phyloP scores from a whole-genome alignment of 768 basidiomycete genomes.

The Tremella yokohamensis region DNA sequence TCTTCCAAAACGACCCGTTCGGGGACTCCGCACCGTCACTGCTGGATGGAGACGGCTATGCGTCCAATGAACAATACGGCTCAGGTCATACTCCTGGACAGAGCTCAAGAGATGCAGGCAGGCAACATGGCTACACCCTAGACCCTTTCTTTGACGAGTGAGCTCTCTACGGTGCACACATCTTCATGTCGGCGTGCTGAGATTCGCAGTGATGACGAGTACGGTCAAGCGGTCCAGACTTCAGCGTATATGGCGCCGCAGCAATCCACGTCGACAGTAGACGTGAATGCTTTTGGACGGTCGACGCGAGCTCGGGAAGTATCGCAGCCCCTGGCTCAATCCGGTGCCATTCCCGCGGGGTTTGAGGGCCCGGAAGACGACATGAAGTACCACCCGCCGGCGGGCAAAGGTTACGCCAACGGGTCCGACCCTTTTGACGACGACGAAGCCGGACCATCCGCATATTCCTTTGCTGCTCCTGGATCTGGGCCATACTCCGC shows the following conservation, averaged over 20 bases:
- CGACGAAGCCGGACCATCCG: constrained; percentile 30
- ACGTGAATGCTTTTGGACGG: constrained; percentile 27
- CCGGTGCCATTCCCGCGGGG: constrained; percentile 45
- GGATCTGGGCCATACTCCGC: constrained; percentile 30
- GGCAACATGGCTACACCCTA: constrained; percentile 39
- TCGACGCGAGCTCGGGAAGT: constrained; percentile 32
- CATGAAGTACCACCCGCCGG: constrained; percentile 22
- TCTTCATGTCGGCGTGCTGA: not conserved
- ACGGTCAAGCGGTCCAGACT: constrained; percentile 29
- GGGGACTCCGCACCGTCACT: constrained; percentile 15
- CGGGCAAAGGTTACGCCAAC: constrained; percentile 31
- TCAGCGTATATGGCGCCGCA: constrained; percentile 39
- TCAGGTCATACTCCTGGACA: constrained; percentile 8
- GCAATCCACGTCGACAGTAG: constrained; percentile 32
- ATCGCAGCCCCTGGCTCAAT: constrained; percentile 38
- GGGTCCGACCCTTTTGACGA: constrained; percentile 40
- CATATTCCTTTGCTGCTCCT: constrained; percentile 35
- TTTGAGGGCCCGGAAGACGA: constrained; percentile 22
- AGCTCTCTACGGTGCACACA: constrained; percentile 8
- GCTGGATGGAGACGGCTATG: constrained; percentile 6
- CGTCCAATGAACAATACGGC: not conserved
- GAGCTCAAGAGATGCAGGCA: constrained; percentile 15
- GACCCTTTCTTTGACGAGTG: constrained; percentile 51
- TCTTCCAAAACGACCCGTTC: constrained; percentile 35
- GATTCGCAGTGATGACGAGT: constrained; percentile 43